Evolutionary conservation across 2,329 filamentous ascomycete species (phyloP), one percentile per base, ranked within the genome.

Genomic region (Epichloe aotearoae): DNA sequence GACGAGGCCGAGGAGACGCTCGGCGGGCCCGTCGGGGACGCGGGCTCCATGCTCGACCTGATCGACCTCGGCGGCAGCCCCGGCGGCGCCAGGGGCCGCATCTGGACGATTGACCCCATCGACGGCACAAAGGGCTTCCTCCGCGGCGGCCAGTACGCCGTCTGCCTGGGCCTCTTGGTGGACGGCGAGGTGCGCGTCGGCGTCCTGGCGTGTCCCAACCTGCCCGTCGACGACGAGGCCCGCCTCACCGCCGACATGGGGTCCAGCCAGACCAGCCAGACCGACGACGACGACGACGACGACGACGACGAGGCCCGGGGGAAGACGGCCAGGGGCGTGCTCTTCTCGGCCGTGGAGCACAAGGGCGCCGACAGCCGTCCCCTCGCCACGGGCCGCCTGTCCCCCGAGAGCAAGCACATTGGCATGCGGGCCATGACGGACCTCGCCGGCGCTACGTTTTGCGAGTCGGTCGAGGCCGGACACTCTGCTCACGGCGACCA

Each of bases 101-200:
- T 97, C 67, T 98, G 93, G 93, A 87, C 91, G 40, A 82, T 98
- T 52, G 93, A 98, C 68, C 93, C 93, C 53, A 96, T 98, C 55
- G 93, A 98, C 68, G 93, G 93, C 57, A 98, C 93, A 50, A 95
- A 96, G 72, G 94, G 93, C 33, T 98, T 98, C 73, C 74, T 98
- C 54, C 81, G 94, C 55, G 93, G 93, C 49, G 94, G 90, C 39
- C 93, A 98, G 72, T 98, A 98, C 65, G 94, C 93, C 50, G 89
- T 98, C 50, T 96, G 91, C 65, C 78, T 98, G 5, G 93, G 80
- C 37, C 75, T 98, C 60, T 84, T 98, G 71, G 86, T 95, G 30
- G 89, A 97, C 62, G 93, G 91, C 49, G 82, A 95, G 59, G 89
- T 97, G 61, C 88, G 90, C 66, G 88, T 96, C 54, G 93, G 93